These are phyloP conservation scores for Achlya hypogyna DNA, from an alignment of 352 stramenopile species.

Conservation along the genomic window DNA sequence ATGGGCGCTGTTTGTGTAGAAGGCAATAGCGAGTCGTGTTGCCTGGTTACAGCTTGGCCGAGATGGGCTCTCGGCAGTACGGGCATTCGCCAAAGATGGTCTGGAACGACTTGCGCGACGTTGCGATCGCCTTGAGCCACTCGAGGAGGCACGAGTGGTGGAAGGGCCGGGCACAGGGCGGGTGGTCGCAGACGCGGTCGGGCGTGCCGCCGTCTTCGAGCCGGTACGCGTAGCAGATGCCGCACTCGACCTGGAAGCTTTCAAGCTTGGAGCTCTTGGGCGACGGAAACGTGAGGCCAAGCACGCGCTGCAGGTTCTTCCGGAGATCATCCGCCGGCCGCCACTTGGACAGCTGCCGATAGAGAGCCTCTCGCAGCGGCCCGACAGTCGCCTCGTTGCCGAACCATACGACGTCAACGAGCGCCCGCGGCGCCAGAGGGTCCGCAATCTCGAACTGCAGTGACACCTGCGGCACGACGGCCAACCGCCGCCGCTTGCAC, in stretches of 20 bases:
- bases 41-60: slow-evolving; percentile 26
- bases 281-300: slow-evolving; percentile 54
- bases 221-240: slow-evolving; percentile 85
- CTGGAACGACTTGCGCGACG: slow-evolving; percentile 82
- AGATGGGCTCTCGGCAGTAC: slow-evolving; percentile 84
- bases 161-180: slow-evolving; percentile 74
- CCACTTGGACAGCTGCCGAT: slow-evolving; percentile 45
- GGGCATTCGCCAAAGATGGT: slow-evolving; percentile 86
- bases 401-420: slow-evolving; percentile 69
- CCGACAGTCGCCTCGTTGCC: slow-evolving; percentile 50
- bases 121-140: slow-evolving; percentile 83
- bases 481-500: slow-evolving; percentile 49
- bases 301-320: slow-evolving; percentile 57
- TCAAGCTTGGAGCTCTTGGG: slow-evolving; percentile 35
- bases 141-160: slow-evolving; percentile 83
- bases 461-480: slow-evolving; percentile 54
- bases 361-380: slow-evolving; percentile 48
- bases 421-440: slow-evolving; percentile 27
- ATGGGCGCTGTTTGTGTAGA: no score
- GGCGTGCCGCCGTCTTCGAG: slow-evolving; percentile 52
- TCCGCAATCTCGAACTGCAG: slow-evolving; percentile 59
- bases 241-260: slow-evolving; percentile 77
- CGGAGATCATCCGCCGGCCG: slow-evolving; percentile 32
- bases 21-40: not conserved
- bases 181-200: slow-evolving; percentile 79